phyloP scores from a whole-genome alignment of 1,284 basidiomycete genomes.

The Ganoderma lingzhi region DNA sequence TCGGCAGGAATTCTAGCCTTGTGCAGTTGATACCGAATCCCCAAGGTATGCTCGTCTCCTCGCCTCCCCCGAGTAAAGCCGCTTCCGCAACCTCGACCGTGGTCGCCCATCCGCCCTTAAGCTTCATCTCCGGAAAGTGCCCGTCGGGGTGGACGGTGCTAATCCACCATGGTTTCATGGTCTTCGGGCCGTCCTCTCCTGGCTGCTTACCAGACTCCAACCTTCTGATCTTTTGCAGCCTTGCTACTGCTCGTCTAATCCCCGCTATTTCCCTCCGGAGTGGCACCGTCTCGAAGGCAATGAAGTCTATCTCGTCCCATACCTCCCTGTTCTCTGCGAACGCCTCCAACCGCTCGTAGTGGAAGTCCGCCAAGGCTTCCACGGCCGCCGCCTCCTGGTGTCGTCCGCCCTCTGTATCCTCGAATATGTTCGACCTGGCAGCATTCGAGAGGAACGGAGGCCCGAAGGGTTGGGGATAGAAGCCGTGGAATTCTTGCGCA shows the following conservation, averaged over 20 bases:
- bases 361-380: slow-evolving; percentile 68
- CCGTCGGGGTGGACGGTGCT: slow-evolving; percentile 73
- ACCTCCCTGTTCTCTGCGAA: slow-evolving; percentile 56
- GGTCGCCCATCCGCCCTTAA: slow-evolving; percentile 38
- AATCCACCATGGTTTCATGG: slow-evolving; percentile 78
- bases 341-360: slow-evolving; percentile 67
- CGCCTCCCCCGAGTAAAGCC: slow-evolving; percentile 35
- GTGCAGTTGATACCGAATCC: slow-evolving; percentile 83
- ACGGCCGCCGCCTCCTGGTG: slow-evolving; percentile 48
- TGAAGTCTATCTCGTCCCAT: slow-evolving; percentile 67
- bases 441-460: slow-evolving; percentile 50
- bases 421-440: slow-evolving; percentile 55
- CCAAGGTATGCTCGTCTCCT: slow-evolving; percentile 43
- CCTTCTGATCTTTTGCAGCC: slow-evolving; percentile 37
- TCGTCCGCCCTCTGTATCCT: slow-evolving; percentile 38
- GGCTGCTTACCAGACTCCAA: background rate
- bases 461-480: slow-evolving; percentile 81
- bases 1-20: slow-evolving; percentile 46
- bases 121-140: slow-evolving; percentile 51
- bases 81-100: slow-evolving; percentile 50
- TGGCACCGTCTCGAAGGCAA: slow-evolving; percentile 87
- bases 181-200: background rate
- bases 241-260: slow-evolving; percentile 67
- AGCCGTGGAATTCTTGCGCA: slow-evolving; percentile 78
- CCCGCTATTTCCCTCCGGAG: slow-evolving; percentile 71